Percentiles rank a stretch among this genome's conserved stretches.
Evolutionary conservation across 306 rosid genomes (phyloP).

Genomic region (Pyrus betulifolia): DNA sequence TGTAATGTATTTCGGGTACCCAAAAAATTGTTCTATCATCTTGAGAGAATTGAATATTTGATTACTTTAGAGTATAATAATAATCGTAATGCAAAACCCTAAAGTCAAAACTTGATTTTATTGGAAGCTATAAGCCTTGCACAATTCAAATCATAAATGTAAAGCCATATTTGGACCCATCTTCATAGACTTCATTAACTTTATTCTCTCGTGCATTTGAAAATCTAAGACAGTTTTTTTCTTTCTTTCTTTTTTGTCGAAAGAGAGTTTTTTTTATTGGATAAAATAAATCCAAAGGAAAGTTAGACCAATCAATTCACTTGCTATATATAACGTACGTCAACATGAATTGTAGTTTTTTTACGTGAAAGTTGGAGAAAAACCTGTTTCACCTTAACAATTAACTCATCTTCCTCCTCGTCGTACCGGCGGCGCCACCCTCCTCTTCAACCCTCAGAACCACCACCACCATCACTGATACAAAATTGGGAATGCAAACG

Average conservation of each 20-base stretch:
- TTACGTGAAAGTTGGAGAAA: conserved; percentile 27
- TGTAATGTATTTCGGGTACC: too few relatives aligned
- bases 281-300: background rate
- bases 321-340: conserved; percentile 18
- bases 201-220: background rate
- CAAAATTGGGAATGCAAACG: conserved; percentile 1
- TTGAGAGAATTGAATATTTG: too few relatives aligned
- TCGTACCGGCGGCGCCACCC: conserved; percentile 21
- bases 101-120: too few relatives aligned
- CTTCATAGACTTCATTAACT: background rate
- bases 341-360: background rate
- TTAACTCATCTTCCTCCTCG: background rate
- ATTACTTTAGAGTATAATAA: too few relatives aligned
- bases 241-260: too few relatives aligned
- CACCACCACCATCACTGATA: background rate
- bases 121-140: too few relatives aligned
- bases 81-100: too few relatives aligned
- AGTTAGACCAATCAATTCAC: conserved; percentile 23
- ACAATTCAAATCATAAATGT: too few relatives aligned
- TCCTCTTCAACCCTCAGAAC: conserved; percentile 3
- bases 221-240: background rate
- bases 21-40: too few relatives aligned
- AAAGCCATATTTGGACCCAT: background rate
- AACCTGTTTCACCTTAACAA: conserved; percentile 30
- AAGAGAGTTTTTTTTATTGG: background rate